Conservation (phyloP, 306 rosid genomes). For the Mimosa bimucronata region DNA sequence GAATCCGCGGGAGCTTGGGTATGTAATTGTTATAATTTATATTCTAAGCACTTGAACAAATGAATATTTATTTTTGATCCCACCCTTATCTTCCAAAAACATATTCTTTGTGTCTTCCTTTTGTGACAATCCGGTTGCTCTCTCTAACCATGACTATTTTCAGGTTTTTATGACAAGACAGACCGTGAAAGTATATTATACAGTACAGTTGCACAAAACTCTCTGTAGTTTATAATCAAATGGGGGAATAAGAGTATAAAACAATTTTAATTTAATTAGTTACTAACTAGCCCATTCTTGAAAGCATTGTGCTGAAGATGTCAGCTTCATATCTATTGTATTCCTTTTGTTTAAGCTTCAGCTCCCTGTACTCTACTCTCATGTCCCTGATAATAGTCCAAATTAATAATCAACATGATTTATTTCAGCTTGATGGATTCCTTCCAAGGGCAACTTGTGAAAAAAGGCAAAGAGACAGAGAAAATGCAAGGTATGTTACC, state of each 20-base stretch:
- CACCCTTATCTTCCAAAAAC: too few species aligned
- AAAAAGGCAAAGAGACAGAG: not conserved
- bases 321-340: conserved; percentile 51
- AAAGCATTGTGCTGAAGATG: conserved; percentile 65
- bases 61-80: too few species aligned
- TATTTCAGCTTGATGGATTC: too few species aligned
- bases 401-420: too few species aligned
- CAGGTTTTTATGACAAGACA: not conserved
- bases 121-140: not conserved
- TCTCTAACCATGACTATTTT: not conserved
- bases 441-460: not conserved
- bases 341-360: conserved; percentile 59
- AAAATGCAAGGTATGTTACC: conserved; percentile 38
- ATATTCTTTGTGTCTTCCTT: not conserved
- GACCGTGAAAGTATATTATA: not conserved
- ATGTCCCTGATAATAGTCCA: conserved; percentile 52
- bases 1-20: too few species aligned
- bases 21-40: too few species aligned
- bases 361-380: conserved; percentile 56
- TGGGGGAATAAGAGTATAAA: conserved; percentile 5
- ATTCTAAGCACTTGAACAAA: too few species aligned
- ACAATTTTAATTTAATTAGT: conserved; percentile 8
- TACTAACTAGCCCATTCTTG: conserved; percentile 49
- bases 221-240: conserved; percentile 2
- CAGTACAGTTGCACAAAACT: not conserved